These are phyloP conservation scores for Diaporthe amygdali DNA, from an alignment of 2,329 filamentous ascomycete genomes.

Conservation along the genomic window DNA sequence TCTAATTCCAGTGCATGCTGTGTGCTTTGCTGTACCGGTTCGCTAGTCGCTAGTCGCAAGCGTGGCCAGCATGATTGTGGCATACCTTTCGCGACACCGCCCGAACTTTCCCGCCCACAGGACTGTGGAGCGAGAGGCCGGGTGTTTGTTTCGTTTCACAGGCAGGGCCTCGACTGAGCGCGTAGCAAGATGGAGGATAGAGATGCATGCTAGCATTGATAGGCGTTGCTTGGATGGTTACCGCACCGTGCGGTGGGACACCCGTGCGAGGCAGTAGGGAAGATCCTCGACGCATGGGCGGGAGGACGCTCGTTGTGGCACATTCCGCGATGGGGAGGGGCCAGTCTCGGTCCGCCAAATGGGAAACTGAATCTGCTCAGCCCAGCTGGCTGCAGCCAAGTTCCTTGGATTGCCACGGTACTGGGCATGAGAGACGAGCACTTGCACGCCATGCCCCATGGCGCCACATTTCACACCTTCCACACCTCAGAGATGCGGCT, in stretches of 20 bases:
- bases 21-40: neutral
- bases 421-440: slow-evolving; percentile 1
- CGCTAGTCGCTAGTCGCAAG: neutral
- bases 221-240: neutral
- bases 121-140: neutral
- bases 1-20: neutral
- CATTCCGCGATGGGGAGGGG: neutral
- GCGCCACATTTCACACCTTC: neutral
- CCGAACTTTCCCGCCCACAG: slow-evolving; percentile 1
- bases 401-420: neutral
- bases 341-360: neutral
- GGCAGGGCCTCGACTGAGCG: neutral
- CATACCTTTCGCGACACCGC: slow-evolving; percentile 2
- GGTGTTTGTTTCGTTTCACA: slow-evolving; percentile 21
- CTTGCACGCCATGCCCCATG: neutral
- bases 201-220: slow-evolving; percentile 1
- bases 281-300: slow-evolving; percentile 8
- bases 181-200: slow-evolving; percentile 14
- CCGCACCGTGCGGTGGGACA: neutral
- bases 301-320: neutral
- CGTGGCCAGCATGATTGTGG: neutral
- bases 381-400: slow-evolving; percentile 7
- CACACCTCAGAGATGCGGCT: slow-evolving; percentile 11
- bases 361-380: slow-evolving; percentile 9
- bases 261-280: slow-evolving; percentile 6